Conservation (phyloP, 257 asterid species). For the Gentiana macrophylla region DNA sequence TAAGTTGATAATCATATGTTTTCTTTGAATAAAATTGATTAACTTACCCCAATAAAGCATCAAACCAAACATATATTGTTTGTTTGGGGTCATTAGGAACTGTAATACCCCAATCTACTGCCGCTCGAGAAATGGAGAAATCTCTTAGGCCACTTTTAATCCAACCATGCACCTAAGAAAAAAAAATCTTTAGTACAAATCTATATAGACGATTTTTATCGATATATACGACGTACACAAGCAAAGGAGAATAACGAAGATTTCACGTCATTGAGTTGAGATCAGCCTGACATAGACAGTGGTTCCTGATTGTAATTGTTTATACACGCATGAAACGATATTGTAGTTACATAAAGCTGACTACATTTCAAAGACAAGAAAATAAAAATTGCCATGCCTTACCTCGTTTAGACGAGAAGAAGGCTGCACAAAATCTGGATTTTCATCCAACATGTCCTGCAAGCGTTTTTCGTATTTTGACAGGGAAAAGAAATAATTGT, state of each 20-base stretch:
- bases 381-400: slow-evolving; percentile 22
- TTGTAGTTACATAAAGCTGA: slow-evolving; percentile 14
- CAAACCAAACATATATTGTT: slow-evolving; percentile 98
- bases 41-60: slow-evolving; percentile 93
- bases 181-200: slow-evolving; percentile 8
- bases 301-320: too few relatives aligned
- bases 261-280: too few relatives aligned
- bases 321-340: too few relatives aligned
- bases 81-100: slow-evolving; percentile 79
- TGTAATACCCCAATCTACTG: slow-evolving; percentile 85
- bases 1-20: neutral
- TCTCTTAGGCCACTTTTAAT: slow-evolving; percentile 81
- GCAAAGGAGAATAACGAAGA: too few relatives aligned
- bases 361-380: slow-evolving; percentile 1
- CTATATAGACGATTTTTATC: neutral
- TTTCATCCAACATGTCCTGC: slow-evolving; percentile 53
- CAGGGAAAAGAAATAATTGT: slow-evolving; percentile 89
- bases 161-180: slow-evolving; percentile 89
- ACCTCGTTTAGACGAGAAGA: slow-evolving; percentile 92
- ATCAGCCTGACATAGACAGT: too few relatives aligned
- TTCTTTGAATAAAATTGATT: slow-evolving; percentile 11
- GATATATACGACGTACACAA: neutral
- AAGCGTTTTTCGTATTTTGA: slow-evolving; percentile 76
- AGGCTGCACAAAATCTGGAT: slow-evolving; percentile 84
- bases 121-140: slow-evolving; percentile 89